A percentile compares a stretch with the other conserved stretches of the same genome.
Conservation (phyloP, 306 rosid genomes). For the Cucumis melo region DNA sequence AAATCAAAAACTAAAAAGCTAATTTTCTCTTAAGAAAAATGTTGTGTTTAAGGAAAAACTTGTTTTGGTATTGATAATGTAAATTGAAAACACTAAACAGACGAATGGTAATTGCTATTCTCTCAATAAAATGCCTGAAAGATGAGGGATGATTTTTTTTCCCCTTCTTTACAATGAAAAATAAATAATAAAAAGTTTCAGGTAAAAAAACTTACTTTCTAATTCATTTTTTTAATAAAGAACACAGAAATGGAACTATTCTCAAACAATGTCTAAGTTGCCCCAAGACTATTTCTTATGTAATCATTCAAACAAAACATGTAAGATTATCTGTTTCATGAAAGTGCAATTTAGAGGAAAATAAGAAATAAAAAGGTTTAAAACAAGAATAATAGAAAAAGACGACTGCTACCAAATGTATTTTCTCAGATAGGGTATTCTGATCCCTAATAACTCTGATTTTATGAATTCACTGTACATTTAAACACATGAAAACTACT, state of each 20-base stretch:
- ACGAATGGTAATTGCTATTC: not conserved
- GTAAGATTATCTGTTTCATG: not conserved
- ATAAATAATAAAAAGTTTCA: not conserved
- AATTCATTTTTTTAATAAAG: too few species aligned
- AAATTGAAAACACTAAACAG: not conserved
- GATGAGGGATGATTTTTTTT: not conserved
- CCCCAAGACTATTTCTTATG: not conserved
- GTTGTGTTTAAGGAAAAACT: not conserved
- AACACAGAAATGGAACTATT: not conserved
- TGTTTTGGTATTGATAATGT: not conserved
- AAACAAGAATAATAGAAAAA: not conserved
- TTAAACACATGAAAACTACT: not conserved
- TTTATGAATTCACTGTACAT: not conserved
- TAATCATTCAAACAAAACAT: not conserved
- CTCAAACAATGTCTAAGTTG: not conserved
- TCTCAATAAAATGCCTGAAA: not conserved
- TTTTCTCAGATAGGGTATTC: not conserved
- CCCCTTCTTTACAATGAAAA: not conserved
- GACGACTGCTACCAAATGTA: not conserved
- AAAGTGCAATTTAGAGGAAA: not conserved
- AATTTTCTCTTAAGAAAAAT: not conserved
- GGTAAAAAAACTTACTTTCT: not conserved
- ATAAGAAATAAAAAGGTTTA: too few species aligned
- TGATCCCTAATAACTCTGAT: not conserved
- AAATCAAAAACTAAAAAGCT: too few species aligned